Evolutionary conservation across 345 rosid species (phyloP).

Genomic region (Populus tremula): DNA sequence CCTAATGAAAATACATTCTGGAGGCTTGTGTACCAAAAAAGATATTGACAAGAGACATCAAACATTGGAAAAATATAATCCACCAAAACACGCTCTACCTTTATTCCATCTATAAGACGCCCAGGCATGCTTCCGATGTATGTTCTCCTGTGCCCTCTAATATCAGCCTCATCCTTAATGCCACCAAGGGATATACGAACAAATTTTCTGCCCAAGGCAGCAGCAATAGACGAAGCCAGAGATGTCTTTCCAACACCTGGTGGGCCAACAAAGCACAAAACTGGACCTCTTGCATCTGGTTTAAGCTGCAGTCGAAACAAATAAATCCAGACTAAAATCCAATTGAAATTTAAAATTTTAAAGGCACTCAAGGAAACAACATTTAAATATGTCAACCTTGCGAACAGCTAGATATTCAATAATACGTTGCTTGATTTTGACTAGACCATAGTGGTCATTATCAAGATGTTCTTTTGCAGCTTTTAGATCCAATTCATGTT

Average conservation of each 20-base stretch:
- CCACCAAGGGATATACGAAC: slow-evolving; percentile 95
- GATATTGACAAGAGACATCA: background rate
- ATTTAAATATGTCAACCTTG: slow-evolving; percentile 51
- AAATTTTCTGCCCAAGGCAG: slow-evolving; percentile 93
- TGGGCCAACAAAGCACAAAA: slow-evolving; percentile 97
- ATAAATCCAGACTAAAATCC: slow-evolving; percentile 25
- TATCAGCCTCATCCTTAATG: slow-evolving; percentile 98
- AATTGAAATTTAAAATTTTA: slow-evolving; percentile 11
- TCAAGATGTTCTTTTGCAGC: slow-evolving; percentile 93
- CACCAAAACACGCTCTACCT: slow-evolving; percentile 42
- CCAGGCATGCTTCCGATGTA: slow-evolving; percentile 99
- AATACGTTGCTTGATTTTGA: slow-evolving; percentile 92
- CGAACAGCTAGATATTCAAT: slow-evolving; percentile 99
- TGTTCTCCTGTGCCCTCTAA: slow-evolving; percentile 97
- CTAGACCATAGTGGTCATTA: slow-evolving; percentile 85
- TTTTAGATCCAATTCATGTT: slow-evolving; percentile 77
- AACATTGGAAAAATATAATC: background rate
- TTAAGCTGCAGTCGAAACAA: slow-evolving; percentile 67
- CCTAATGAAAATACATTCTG: background rate
- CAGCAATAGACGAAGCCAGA: slow-evolving; percentile 90
- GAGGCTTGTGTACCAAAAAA: background rate
- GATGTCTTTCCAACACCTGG: slow-evolving; percentile 99
- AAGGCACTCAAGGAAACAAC: slow-evolving; percentile 7
- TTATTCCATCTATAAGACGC: slow-evolving; percentile 92
- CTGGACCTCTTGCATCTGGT: slow-evolving; percentile 99